phyloP scores from a whole-genome alignment of 257 asterid genomes.

The Scutellaria baicalensis region DNA sequence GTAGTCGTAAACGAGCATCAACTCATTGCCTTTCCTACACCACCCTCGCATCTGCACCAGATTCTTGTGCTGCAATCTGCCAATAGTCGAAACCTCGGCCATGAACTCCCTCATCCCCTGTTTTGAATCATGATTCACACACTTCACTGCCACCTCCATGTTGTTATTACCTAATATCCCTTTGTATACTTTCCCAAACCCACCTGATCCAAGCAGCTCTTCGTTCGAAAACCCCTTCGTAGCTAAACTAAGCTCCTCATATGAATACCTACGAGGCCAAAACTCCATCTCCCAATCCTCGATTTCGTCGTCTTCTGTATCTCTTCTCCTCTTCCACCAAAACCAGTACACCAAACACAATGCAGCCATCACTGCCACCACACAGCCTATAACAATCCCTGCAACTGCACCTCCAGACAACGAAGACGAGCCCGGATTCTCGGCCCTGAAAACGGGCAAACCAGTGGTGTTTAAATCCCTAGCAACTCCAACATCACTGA shows the following conservation, averaged over 20 bases:
- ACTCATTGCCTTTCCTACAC: constrained; percentile 65
- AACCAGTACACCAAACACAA: constrained; percentile 37
- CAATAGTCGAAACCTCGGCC: constrained; percentile 86
- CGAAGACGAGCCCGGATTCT: constrained; percentile 22
- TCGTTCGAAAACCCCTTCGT: constrained; percentile 49
- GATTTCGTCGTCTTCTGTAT: constrained; percentile 37
- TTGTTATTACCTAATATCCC: constrained; percentile 33
- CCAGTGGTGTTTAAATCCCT: constrained; percentile 64
- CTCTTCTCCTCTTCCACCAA: constrained; percentile 45
- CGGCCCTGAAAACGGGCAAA: constrained; percentile 44
- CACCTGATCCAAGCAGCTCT: constrained; percentile 60
- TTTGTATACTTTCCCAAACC: constrained; percentile 80
- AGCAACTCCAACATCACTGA: constrained; percentile 62
- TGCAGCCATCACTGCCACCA: constrained; percentile 13
- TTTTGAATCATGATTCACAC: constrained; percentile 72
- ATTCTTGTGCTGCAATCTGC: constrained; percentile 83
- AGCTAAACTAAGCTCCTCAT: constrained; percentile 50
- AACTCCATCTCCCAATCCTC: constrained; percentile 90
- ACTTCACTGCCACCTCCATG: constrained; percentile 66
- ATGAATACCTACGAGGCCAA: constrained; percentile 79
- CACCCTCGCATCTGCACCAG: constrained; percentile 74
- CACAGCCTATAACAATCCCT: constrained; percentile 52
- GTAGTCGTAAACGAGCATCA: constrained; percentile 68
- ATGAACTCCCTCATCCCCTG: constrained; percentile 82
- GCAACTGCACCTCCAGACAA: constrained; percentile 44